Evolutionary conservation across 306 rosid genomes (phyloP).

Genomic region (Luffa acutangula): DNA sequence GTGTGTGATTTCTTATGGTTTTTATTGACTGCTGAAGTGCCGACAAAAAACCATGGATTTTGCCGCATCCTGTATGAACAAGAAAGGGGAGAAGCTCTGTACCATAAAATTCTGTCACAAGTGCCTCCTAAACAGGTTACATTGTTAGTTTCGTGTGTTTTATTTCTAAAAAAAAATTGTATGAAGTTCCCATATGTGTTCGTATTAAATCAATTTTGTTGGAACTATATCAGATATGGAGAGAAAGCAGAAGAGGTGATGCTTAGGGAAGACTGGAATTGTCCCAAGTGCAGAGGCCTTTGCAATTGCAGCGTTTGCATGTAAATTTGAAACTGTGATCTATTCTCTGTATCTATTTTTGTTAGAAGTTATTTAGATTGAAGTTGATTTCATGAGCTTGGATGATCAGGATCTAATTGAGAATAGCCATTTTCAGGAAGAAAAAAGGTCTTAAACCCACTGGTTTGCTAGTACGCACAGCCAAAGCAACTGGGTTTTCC

Average conservation of each 20-base stretch:
- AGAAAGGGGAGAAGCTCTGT: slow-evolving; percentile 33
- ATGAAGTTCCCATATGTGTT: not conserved
- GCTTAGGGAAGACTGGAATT: slow-evolving; percentile 35
- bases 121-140: slow-evolving; percentile 70
- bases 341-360: not conserved
- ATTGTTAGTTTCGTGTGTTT: not conserved
- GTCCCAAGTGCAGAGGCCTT: slow-evolving; percentile 64
- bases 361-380: not conserved
- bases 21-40: slow-evolving; percentile 31
- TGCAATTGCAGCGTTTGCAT: slow-evolving; percentile 80
- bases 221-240: slow-evolving; percentile 46
- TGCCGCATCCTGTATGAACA: slow-evolving; percentile 39
- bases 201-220: not conserved
- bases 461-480: slow-evolving; percentile 31
- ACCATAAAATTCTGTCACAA: slow-evolving; percentile 36
- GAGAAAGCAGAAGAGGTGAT: slow-evolving; percentile 44
- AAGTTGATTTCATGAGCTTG: not conserved
- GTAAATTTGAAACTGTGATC: slow-evolving; percentile 23
- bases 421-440: slow-evolving; percentile 35
- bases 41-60: slow-evolving; percentile 65
- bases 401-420: slow-evolving; percentile 10
- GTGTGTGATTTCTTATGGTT: not conserved
- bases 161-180: not conserved
- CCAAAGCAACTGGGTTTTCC: slow-evolving; percentile 47
- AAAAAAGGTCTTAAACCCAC: slow-evolving; percentile 57